Base-by-base conservation (phyloP, 2,329 filamentous ascomycete species). In the Alternaria tenuissima region DNA sequence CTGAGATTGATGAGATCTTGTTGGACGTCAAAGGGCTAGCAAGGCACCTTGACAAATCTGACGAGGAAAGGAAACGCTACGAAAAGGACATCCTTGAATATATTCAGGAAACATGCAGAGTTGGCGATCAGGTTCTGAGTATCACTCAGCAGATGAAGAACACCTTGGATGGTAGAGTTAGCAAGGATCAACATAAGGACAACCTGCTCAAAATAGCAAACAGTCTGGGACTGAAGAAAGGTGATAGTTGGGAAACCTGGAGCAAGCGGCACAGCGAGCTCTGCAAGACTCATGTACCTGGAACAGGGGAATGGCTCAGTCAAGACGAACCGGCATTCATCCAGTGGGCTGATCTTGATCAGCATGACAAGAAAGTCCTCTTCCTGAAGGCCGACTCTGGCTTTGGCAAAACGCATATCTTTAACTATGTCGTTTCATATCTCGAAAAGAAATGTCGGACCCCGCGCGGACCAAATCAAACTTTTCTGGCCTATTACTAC, bases 401-500 rank as follows among this genome's bases (percentile, higher is more conserved):
- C 0, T 53, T 44, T 1, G 51, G 51, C 20, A 53, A 53, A 18
- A 53, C 51, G 1, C 39, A 53, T 36, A 20, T 53, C 1, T 53
- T 53, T 8, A 53, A 34, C 2, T 5, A 44, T 6, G 51, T 44
- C 3, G 28, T 53, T 18, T 53, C 51, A 7, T 6, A 53, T 26
- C 51, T 53, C 16, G 51, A 44, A 12, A 53, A 42, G 39, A 53
- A 53, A 55, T 38, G 41, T 39, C 28, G 34, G 12, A 7, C 16
- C 48, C 16, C 48, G 7, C 34, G 30, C 3, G 43, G 38, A 16
- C 30, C 54, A 1, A 53, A 47, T 2, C 55, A 39, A n/a, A 49
- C 55, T 34, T 59, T 38, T 4, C 9, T 68, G 12, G 59, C 61
- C 1, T 67, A 67, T 44, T 68, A 68, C 49, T 68, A 68, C 34